phyloP scores from a whole-genome alignment of 768 basidiomycete genomes.

The Cystofilobasidium ferigula region DNA sequence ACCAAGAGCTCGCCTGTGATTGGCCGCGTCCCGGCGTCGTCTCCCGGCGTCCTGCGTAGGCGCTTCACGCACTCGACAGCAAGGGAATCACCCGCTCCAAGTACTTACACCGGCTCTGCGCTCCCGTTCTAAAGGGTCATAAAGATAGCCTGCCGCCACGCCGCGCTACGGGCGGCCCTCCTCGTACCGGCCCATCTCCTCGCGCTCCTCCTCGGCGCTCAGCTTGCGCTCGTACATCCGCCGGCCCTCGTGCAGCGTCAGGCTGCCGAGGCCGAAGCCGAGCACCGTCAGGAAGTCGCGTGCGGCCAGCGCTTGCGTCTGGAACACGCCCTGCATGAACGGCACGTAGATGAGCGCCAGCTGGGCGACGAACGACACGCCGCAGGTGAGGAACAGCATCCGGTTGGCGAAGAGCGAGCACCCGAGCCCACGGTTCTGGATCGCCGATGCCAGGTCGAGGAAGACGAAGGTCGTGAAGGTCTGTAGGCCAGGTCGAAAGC shows the following conservation, averaged over 20 bases:
- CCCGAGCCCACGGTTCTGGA: constrained; percentile 84
- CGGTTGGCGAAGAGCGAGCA: constrained; percentile 66
- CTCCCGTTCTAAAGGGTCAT: no score
- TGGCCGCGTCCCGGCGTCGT: no score
- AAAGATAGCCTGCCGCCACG: no score
- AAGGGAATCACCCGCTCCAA: no score
- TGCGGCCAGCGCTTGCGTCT: constrained; percentile 66
- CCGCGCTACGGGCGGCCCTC: no score
- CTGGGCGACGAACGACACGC: constrained; percentile 70
- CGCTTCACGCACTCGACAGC: no score
- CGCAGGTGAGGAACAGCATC: constrained; percentile 81
- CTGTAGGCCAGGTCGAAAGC: constrained; percentile 40
- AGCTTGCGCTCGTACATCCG: constrained; percentile 57
- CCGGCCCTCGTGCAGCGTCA: constrained; percentile 65
- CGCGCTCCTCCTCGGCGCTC: neutral
- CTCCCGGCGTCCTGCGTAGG: no score
- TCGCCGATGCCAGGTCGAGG: constrained; percentile 84
- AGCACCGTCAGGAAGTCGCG: constrained; percentile 64
- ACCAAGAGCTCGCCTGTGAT: no score
- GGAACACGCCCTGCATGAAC: constrained; percentile 81
- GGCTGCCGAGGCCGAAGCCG: constrained; percentile 53
- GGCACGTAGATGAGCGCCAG: constrained; percentile 80
- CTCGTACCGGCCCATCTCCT: neutral
- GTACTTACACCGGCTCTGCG: no score
- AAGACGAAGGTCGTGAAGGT: constrained; percentile 98